Conservation (phyloP, 1,284 basidiomycete species). For the Pseudozyma thailandica region DNA sequence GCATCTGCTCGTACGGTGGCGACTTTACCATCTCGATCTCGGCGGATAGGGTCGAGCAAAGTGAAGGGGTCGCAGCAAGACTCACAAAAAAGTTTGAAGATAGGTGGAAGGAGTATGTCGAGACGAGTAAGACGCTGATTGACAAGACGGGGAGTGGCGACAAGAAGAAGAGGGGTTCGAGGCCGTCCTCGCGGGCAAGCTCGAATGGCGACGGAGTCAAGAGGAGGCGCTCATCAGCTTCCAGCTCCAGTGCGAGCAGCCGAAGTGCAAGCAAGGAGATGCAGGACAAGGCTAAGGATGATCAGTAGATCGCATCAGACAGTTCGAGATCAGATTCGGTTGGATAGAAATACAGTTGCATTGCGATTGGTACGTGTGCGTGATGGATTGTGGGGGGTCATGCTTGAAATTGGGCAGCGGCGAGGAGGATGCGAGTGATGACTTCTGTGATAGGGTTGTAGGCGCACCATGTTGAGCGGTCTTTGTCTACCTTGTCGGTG, state of each 20-base stretch:
- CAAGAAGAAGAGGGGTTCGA: slow-evolving; percentile 2
- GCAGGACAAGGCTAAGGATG: background rate
- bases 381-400: too few relatives aligned
- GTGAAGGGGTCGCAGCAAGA: slow-evolving; percentile 51
- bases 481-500: background rate
- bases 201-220: background rate
- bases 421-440: slow-evolving; percentile 26
- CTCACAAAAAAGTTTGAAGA: slow-evolving; percentile 51
- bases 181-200: background rate
- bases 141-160: slow-evolving; percentile 18
- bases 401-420: slow-evolving; percentile 27
- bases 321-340: background rate
- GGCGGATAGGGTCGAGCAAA: slow-evolving; percentile 54
- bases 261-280: background rate
- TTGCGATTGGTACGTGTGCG: too few relatives aligned
- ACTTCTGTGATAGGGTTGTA: slow-evolving; percentile 31
- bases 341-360: background rate
- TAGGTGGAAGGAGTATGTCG: slow-evolving; percentile 46
- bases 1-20: slow-evolving; percentile 62
- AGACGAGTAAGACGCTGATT: slow-evolving; percentile 20
- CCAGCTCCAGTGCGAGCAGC: background rate
- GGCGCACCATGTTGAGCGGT: slow-evolving; percentile 10
- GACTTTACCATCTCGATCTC: slow-evolving; percentile 56
- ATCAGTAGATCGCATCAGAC: background rate
- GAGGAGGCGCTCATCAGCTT: background rate